Evolutionary conservation across 169 alveolate genomes (phyloP), one percentile per base, ranked within the genome.

Genomic region (Cryptosporidium muris): DNA sequence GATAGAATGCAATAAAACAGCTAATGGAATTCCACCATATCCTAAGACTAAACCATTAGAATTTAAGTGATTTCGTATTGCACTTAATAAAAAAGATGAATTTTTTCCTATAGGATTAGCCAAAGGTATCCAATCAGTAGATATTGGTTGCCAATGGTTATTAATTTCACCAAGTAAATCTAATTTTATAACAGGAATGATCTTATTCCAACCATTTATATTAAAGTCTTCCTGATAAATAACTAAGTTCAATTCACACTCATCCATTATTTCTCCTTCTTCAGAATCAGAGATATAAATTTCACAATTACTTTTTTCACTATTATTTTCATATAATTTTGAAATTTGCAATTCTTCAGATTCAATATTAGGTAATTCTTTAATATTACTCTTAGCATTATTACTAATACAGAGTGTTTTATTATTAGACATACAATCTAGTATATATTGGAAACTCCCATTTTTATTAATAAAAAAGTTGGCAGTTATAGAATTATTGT

Each of bases 31-130:
- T 14, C 25, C 68, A 14, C 60, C 25, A 16, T 37, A 58, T 34
- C 85, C 85, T 11, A 74, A 74, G 16, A 74, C 45, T 25, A 74
- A 8, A 60, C 85, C 48, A 6, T 60, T 68, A 42, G 5, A 14
- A 56, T 54, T 43, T 8, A 74, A 45, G 11, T 11, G 47, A 37
- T 40, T 1, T 25, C 38, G 34, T 14, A 74, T 58, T 47, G 40
- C 42, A 43, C 42, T 12, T 25, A 74, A 12, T 9, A 58, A 0
- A n/a, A 43, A 43, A 7, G 12, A 5, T 34, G 42, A 43, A 42
- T 74, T 74, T 12, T 68, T 74, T 43, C 85, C 85, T 8, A 74
- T 68, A 0, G 85, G 85, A 60, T 66, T 43, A 45, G 85, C 11
- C 2, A 74, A 12, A 25, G 74, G 85, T n/a, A 74, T 48, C 11